Evolutionary conservation across 805 yeast species (phyloP).

Genomic region (Tetrapisispora namnaoensis): DNA sequence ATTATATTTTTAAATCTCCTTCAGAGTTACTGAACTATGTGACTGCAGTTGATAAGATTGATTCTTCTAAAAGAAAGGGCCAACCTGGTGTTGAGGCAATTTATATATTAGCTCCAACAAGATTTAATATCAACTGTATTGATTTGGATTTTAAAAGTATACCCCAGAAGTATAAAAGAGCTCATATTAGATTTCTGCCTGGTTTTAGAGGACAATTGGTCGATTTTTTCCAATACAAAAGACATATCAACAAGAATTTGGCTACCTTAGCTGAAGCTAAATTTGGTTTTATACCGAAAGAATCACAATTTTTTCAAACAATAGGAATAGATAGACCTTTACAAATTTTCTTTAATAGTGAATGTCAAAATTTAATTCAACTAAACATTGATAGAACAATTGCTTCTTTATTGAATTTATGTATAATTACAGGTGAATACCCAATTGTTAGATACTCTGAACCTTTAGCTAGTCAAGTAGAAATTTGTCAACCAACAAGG

Average conservation of each 20-base stretch:
- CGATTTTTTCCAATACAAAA: slow-evolving; percentile 21
- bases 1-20: slow-evolving; percentile 33
- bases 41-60: slow-evolving; percentile 56
- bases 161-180: slow-evolving; percentile 65
- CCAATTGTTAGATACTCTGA: slow-evolving; percentile 71
- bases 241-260: slow-evolving; percentile 22
- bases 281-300: slow-evolving; percentile 53
- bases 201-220: slow-evolving; percentile 34
- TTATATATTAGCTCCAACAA: slow-evolving; percentile 64
- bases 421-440: slow-evolving; percentile 76
- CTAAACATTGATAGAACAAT: slow-evolving; percentile 52
- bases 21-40: slow-evolving; percentile 44
- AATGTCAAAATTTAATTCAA: slow-evolving; percentile 52
- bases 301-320: slow-evolving; percentile 55
- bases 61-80: slow-evolving; percentile 43
- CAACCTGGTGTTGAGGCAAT: slow-evolving; percentile 66
- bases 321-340: slow-evolving; percentile 53
- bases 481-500: slow-evolving; percentile 43
- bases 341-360: slow-evolving; percentile 60
- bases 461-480: slow-evolving; percentile 40
- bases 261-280: slow-evolving; percentile 34
- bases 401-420: slow-evolving; percentile 54
- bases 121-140: slow-evolving; percentile 64
- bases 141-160: slow-evolving; percentile 57
- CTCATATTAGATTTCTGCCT: slow-evolving; percentile 66